Evolutionary conservation across 2,329 filamentous ascomycete genomes (phyloP), one percentile per base, ranked within the genome.

Genomic region (Beauveria scarabaeidicola): DNA sequence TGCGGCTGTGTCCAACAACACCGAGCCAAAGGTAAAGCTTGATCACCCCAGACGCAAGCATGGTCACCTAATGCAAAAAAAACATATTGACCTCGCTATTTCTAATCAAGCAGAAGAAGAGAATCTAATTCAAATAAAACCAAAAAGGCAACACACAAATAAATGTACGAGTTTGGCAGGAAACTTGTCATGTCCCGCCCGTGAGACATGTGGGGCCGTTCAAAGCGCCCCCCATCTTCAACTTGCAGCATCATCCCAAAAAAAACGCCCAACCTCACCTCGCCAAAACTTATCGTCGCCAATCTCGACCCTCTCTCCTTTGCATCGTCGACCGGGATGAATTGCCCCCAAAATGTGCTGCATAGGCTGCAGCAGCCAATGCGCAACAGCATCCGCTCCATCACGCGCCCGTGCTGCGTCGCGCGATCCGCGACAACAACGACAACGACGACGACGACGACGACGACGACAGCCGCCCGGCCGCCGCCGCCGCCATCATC

Each of bases 311-410:
- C 62, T 60, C 64, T 65, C 57, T 36, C 32, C 32, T 15, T 36
- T 5, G 32, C 60, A 60, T 56, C 50, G 40, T 38, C 52, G 53
- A 38, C 50, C 58, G 63, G 46, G 29, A 71, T 72, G 70, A 71
- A 70, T 53, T 64, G 65, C 58, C 44, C 70, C 29, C 63, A 61
- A 11, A 62, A 58, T 51, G 51, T 69, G n/a, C 60, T 69, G 50
- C 67, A 69, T 46, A 61, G 64, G 55, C 63, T 73, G 7, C 65
- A 68, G 58, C 54, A 61, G 41, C 60, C 60, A 1, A 23, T 54
- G 36, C 52, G 50, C 36, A 50, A 29, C 50, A 52, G 36, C 23
- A 51, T 56, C 8, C 27, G 25, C n/a, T 29, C 58, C 36, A 21
- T 15, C 36, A 3, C 52, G 23, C 58, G 43, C 48, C 58, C 48